These are phyloP conservation scores for Pseudozyma tsukubaensis DNA, from an alignment of 1,284 basidiomycete species.

Conservation along the genomic window DNA sequence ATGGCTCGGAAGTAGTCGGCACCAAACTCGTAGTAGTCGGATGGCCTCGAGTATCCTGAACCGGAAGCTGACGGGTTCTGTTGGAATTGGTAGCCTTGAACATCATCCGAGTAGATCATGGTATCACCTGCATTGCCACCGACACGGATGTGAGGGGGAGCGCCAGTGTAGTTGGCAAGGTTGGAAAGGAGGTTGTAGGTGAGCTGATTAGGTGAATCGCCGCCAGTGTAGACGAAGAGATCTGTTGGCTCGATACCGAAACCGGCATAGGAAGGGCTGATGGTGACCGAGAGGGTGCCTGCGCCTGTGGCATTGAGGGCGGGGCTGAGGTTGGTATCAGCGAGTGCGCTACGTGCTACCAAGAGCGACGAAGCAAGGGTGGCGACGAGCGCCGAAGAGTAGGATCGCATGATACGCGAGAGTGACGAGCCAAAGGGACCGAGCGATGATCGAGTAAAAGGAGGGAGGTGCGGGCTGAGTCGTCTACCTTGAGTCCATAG, in stretches of 20 bases:
- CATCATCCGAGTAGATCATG: constrained; percentile 41
- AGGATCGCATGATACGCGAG: constrained; percentile 22
- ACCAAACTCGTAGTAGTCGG: constrained; percentile 41
- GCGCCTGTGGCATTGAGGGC: constrained; percentile 20
- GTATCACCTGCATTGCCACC: constrained; percentile 58
- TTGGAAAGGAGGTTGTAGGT: constrained; percentile 54
- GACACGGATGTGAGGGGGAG: constrained; percentile 54
- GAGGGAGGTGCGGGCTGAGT: too few species aligned
- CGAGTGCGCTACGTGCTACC: constrained; percentile 9
- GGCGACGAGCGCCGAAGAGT: constrained; percentile 35
- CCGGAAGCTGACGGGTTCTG: constrained; percentile 37
- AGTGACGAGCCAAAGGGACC: too few species aligned
- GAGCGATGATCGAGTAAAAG: not conserved
- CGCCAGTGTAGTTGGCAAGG: constrained; percentile 55
- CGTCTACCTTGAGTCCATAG: too few species aligned
- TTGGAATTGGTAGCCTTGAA: constrained; percentile 21
- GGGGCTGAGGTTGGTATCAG: constrained; percentile 35
- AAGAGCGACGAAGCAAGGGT: constrained; percentile 28
- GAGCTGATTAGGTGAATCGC: constrained; percentile 40
- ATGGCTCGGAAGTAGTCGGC: constrained; percentile 49
- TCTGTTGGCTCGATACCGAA: constrained; percentile 61
- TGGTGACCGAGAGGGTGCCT: constrained; percentile 41
- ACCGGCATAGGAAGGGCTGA: constrained; percentile 55
- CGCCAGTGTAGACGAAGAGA: constrained; percentile 52
- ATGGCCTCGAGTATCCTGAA: constrained; percentile 20